These are phyloP conservation scores for Xylariaceae sp. DNA, from an alignment of 2,329 filamentous ascomycete species.

Conservation along the genomic window DNA sequence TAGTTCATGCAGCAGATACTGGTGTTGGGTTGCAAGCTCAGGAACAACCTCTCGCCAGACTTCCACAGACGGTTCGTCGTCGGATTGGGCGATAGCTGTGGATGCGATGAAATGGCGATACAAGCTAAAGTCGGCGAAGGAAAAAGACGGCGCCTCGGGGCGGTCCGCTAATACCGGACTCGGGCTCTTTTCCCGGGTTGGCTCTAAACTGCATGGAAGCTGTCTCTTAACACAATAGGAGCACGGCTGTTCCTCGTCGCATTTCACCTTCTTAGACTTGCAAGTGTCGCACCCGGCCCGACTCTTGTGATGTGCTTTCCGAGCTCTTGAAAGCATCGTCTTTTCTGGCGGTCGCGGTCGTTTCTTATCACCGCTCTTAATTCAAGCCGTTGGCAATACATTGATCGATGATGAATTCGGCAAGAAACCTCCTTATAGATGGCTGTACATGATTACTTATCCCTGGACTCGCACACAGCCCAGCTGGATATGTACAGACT, in stretches of 20 bases:
- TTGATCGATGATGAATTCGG: not conserved
- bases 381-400: not conserved
- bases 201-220: slow-evolving; percentile 26
- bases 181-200: slow-evolving; percentile 3
- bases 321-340: slow-evolving; percentile 15
- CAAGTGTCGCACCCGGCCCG: slow-evolving; percentile 21
- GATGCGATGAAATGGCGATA: slow-evolving; percentile 28
- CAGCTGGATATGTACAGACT: no score
- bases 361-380: not conserved
- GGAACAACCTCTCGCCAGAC: slow-evolving; percentile 26
- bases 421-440: not conserved
- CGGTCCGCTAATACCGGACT: not conserved
- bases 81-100: slow-evolving; percentile 22
- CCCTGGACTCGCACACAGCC: no score
- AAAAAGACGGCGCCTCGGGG: slow-evolving; percentile 17
- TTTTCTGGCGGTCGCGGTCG: not conserved
- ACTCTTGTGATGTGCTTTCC: slow-evolving; percentile 26
- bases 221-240: slow-evolving; percentile 28
- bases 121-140: slow-evolving; percentile 25
- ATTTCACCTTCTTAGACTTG: slow-evolving; percentile 28
- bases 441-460: no score
- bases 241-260: slow-evolving; percentile 33
- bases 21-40: slow-evolving; percentile 25
- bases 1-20: slow-evolving; percentile 31
- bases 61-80: slow-evolving; percentile 16